Evolutionary conservation across 352 stramenopile species (phyloP), one percentile per base, ranked within the genome.

Genomic region (Saprolegnia diclina): DNA sequence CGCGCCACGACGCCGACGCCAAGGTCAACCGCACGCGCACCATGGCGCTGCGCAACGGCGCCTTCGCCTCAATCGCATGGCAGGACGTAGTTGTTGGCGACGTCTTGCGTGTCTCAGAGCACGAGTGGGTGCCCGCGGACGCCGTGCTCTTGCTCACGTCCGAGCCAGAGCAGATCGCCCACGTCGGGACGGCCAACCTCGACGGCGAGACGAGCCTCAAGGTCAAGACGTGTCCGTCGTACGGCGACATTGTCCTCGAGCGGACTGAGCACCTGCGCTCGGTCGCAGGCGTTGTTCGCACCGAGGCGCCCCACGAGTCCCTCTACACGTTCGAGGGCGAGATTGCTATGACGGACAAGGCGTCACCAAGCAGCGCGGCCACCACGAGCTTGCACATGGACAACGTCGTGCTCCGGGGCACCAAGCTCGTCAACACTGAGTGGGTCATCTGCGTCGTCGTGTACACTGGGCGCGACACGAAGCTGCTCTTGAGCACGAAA

Each of bases 71-170:
- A n/a, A n/a, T n/a, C n/a, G n/a, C n/a, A n/a, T 96, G 89, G 84
- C 89, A 92, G 67, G 77, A 92, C 32, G 65, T 98, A 11, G 79
- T 81, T 0, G 88, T 97, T 0, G 94, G 94, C 0, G 80, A 96
- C 38, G 71, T 98, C n/a, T 75, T 98, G 9, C 83, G 90, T 19
- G 78, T 98, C 16, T 66, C 84, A 40, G 90, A 97, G 70, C 76
- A 87, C 19, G 87, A 96, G n/a, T n/a, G n/a, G 22, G 83, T 92
- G 42, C 81, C 98, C 11, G 92, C 95, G 4, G 93, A 92, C 0
- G 95, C 98, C 67, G 63, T 98, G 4, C 80, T 98, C 0, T 64
- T 98, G 4, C 73, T 98, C 0, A 85, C 91, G 38, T 87, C 87
- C 0, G 93, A 82, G 24, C 79, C 90, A 10, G 81, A 75, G n/a